Evolutionary conservation across 176 grass and related monocot species (phyloP).

Genomic region (Eragrostis curvula): DNA sequence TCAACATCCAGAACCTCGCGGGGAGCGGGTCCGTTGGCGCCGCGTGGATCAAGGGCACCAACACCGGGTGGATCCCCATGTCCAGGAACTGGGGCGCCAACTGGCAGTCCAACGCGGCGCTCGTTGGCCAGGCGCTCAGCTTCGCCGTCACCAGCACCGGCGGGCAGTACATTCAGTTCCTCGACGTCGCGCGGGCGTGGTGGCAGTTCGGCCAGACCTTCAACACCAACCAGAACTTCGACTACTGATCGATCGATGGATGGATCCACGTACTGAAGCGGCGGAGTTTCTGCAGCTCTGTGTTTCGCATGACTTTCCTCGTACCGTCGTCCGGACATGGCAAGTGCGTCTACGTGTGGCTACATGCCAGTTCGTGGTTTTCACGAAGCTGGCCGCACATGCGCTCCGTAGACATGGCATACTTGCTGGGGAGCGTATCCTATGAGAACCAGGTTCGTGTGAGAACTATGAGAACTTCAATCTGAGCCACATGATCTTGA

Average conservation of each 20-base stretch:
- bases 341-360: not conserved
- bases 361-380: not conserved
- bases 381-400: not conserved
- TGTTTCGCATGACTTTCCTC: not conserved
- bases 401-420: not conserved
- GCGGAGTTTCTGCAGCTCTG: not conserved
- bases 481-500: too few species aligned
- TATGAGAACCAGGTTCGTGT: too few species aligned
- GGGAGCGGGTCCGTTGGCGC: constrained; percentile 42
- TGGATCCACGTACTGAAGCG: too few species aligned
- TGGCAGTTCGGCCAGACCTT: constrained; percentile 76
- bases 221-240: constrained; percentile 48
- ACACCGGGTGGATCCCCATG: constrained; percentile 43
- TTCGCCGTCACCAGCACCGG: constrained; percentile 50
- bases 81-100: constrained; percentile 66
- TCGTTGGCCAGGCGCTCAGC: constrained; percentile 56
- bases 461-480: too few species aligned
- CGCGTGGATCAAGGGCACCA: constrained; percentile 36
- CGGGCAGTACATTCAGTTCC: constrained; percentile 49
- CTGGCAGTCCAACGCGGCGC: constrained; percentile 38
- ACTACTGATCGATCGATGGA: constrained; percentile 18
- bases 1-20: constrained; percentile 56
- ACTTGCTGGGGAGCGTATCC: too few species aligned
- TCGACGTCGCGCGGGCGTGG: constrained; percentile 16
- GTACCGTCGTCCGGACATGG: not conserved